Base-by-base conservation (phyloP, 2,329 filamentous ascomycete genomes). In the Ophiocordyceps robertsii region DNA sequence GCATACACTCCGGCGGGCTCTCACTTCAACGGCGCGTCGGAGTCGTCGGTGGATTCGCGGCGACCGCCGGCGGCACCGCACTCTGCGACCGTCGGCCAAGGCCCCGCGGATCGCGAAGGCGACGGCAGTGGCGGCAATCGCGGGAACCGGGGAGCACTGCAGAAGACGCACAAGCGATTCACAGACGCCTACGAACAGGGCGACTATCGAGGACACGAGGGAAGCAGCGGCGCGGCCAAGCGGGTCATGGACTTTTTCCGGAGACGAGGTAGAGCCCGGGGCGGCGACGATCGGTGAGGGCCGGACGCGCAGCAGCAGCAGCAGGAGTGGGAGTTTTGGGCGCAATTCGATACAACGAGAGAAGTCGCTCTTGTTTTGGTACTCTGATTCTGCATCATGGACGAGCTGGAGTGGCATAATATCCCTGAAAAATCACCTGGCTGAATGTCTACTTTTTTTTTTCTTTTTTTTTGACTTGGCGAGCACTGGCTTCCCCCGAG, bases 161-260 rank as follows among this genome's bases (percentile, higher is more conserved):
- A 92, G 55, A 95, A 94, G 66, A 82, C 80, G 60, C 84, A 83
- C 61, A 88, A 90, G 63, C 79, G 88, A 50, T 95, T 98, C 53
- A 81, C 77, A 2, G 88, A 95, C 54, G 87, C 84, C 2, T 95
- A 94, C 58, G 87, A 95, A 46, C 82, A 86, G 51, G 74, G 77
- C 40, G 73, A 72, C 47, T 71, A 67, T 31, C 70, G 71, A 42
- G 76, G 80, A 41, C 80, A 88, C 55, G 80, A 80, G 29, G 90
- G 90, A 37, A 93, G 84, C 60, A 90, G 81, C 49, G 86, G 86
- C 44, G 84, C 88, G 3, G 88, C 89, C 13, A 82, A 89, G 59
- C 80, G 87, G 57, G 92, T 98, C 33, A 96, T 98, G 89, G 90
- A 98, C 65, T 95, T 96, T 63, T 98, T 98, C 70, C 75, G 92